Percentiles rank a stretch among this genome's conserved stretches.
Conservation (phyloP, 192 early-diverging fungal genomes). For the Coemansia sp. region DNA sequence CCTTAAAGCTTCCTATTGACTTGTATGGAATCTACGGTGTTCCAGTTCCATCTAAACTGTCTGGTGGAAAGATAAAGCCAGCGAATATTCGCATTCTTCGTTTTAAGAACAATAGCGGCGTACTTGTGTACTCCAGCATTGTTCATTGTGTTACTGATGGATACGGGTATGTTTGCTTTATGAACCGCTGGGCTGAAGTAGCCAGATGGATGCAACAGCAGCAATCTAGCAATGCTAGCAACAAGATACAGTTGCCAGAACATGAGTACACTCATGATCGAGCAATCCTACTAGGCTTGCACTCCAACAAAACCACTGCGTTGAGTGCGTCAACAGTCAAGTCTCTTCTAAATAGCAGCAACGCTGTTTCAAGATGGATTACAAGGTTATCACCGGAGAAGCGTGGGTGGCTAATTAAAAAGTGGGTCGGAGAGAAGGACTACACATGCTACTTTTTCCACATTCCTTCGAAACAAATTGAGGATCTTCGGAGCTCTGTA, state of each 20-base stretch:
- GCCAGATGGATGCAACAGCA: slow-evolving; percentile 7
- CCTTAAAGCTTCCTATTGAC: not conserved
- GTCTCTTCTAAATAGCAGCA: not conserved
- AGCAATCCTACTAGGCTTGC: not conserved
- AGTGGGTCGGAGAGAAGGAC: not conserved
- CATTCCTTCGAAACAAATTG: not conserved
- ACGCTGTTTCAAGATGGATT: not conserved
- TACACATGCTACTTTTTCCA: slow-evolving; percentile 6
- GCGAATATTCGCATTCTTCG: slow-evolving; percentile 10
- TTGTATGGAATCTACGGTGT: not conserved
- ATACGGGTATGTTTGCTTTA: slow-evolving; percentile 17
- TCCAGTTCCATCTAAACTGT: not conserved
- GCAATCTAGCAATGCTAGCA: not conserved
- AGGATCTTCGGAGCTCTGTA: not conserved
- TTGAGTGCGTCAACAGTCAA: not conserved
- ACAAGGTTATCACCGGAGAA: slow-evolving; percentile 20
- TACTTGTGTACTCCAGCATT: slow-evolving; percentile 22
- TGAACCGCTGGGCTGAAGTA: slow-evolving; percentile 26
- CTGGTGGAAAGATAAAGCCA: slow-evolving; percentile 9
- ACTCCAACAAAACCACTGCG: not conserved
- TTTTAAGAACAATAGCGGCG: slow-evolving; percentile 21
- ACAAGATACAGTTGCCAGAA: not conserved
- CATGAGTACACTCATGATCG: not conserved
- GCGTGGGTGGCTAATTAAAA: slow-evolving; percentile 1
- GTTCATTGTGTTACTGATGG: slow-evolving; percentile 22